Percentiles rank a stretch among this genome's conserved stretches.
These are phyloP conservation scores for Esteya vermicola DNA, from an alignment of 2,329 filamentous ascomycete species.

Conservation along the genomic window DNA sequence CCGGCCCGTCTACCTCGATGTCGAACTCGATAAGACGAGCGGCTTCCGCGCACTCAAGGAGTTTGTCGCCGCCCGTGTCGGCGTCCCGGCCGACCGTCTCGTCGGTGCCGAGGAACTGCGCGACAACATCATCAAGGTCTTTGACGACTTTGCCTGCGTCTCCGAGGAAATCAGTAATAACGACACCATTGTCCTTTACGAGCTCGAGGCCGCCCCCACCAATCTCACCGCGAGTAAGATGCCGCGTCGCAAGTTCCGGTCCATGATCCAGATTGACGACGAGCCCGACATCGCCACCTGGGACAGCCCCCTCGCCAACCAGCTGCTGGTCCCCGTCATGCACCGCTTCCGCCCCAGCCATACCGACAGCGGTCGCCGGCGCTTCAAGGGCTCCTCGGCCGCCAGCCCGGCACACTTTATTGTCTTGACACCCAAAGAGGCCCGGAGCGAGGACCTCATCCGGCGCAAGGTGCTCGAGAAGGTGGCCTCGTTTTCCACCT, in stretches of 20 bases:
- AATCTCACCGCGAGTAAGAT: conserved; percentile 51
- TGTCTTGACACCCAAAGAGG: conserved; percentile 59
- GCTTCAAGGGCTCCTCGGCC: conserved; percentile 10
- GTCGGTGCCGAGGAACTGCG: conserved; percentile 74
- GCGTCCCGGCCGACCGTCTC: conserved; percentile 49
- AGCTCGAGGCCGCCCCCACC: conserved; percentile 65
- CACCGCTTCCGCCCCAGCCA: conserved; percentile 33
- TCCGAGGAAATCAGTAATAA: conserved; percentile 58
- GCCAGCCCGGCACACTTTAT: conserved; percentile 52
- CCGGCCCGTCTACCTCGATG: conserved; percentile 52
- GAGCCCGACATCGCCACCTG: conserved; percentile 34
- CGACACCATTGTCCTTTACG: conserved; percentile 55
- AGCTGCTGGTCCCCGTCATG: conserved; percentile 56
- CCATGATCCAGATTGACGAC: conserved; percentile 34
- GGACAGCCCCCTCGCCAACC: conserved; percentile 49
- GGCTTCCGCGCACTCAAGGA: conserved; percentile 56
- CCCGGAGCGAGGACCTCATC: conserved; percentile 52
- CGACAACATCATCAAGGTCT: conserved; percentile 74
- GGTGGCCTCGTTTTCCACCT: conserved; percentile 62
- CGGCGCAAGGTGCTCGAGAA: conserved; percentile 67
- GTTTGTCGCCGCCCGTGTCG: conserved; percentile 53
- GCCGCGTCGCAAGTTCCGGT: conserved; percentile 31
- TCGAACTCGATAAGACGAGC: conserved; percentile 69
- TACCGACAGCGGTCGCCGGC: conserved; percentile 10
- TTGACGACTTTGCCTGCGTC: conserved; percentile 53